phyloP scores from a whole-genome alignment of 2,329 filamentous ascomycete genomes.

The Xylaria sp. region DNA sequence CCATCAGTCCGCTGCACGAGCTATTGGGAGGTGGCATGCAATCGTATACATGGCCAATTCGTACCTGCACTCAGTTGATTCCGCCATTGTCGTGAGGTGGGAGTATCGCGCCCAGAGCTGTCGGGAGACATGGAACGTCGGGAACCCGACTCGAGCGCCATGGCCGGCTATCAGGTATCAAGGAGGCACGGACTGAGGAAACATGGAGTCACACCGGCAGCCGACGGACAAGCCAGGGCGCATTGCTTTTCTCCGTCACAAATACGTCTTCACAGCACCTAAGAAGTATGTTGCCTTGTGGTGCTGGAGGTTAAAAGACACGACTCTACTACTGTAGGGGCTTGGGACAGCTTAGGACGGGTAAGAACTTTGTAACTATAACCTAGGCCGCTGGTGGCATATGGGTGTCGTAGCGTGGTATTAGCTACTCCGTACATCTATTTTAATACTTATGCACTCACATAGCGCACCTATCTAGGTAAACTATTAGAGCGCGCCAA shows the following conservation, averaged over 20 bases:
- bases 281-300: conserved; percentile 11
- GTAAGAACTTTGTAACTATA: background rate
- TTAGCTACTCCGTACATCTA: background rate
- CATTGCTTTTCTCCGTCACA: conserved; percentile 47
- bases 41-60: conserved; percentile 44
- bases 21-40: conserved; percentile 14
- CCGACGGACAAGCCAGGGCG: conserved; percentile 38
- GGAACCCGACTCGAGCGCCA: conserved; percentile 72
- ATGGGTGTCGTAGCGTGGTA: background rate
- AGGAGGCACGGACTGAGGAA: conserved; percentile 44
- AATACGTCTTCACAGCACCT: conserved; percentile 29
- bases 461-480: too few relatives aligned
- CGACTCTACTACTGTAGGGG: conserved; percentile 33
- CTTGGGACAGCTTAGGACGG: background rate
- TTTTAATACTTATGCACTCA: too few relatives aligned
- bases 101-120: conserved; percentile 85
- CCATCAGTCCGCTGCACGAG: conserved; percentile 35
- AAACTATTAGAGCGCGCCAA: too few relatives aligned
- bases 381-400: background rate
- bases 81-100: conserved; percentile 79
- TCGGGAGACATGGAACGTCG: conserved; percentile 77
- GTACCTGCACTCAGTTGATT: conserved; percentile 81
- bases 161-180: conserved; percentile 52
- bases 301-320: conserved; percentile 35
- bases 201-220: conserved; percentile 44